These are phyloP conservation scores for Aspergillaceae sp. DNA, from an alignment of 2,329 filamentous ascomycete species.

Conservation along the genomic window DNA sequence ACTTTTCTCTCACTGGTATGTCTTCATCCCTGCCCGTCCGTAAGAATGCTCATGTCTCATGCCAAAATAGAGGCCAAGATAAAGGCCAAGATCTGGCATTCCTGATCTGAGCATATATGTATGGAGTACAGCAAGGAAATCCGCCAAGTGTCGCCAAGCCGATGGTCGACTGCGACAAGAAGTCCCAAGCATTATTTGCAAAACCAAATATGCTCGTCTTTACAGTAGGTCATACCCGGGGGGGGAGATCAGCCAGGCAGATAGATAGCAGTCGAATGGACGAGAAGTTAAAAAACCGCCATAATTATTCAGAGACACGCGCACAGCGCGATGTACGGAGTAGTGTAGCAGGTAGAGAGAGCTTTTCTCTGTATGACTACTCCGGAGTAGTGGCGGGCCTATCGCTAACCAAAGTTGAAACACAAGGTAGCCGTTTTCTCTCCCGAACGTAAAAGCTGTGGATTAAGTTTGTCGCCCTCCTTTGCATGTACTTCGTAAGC, in stretches of 20 bases:
- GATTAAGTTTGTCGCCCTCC: neutral
- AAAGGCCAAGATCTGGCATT: neutral
- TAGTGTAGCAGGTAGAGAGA: too few relatives aligned
- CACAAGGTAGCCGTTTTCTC: neutral
- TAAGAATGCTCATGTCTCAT: too few relatives aligned
- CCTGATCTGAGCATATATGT: neutral
- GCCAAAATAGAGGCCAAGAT: too few relatives aligned
- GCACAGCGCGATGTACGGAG: neutral
- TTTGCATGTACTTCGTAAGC: neutral
- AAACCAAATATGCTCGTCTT: neutral
- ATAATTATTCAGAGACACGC: neutral
- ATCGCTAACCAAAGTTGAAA: neutral
- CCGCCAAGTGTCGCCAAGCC: neutral
- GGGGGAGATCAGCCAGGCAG: too few relatives aligned
- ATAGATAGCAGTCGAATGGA: neutral
- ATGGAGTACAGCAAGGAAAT: neutral
- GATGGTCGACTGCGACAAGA: neutral
- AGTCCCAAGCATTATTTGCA: neutral
- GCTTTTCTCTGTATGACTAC: neutral
- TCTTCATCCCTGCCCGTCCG: too few relatives aligned
- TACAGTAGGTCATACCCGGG: neutral
- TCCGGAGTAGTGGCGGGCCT: neutral
- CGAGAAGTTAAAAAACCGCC: neutral
- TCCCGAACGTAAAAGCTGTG: neutral
- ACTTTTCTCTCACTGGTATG: too few relatives aligned